Conservation (phyloP, 1,284 basidiomycete genomes). For the Rhodotorula sp. region DNA sequence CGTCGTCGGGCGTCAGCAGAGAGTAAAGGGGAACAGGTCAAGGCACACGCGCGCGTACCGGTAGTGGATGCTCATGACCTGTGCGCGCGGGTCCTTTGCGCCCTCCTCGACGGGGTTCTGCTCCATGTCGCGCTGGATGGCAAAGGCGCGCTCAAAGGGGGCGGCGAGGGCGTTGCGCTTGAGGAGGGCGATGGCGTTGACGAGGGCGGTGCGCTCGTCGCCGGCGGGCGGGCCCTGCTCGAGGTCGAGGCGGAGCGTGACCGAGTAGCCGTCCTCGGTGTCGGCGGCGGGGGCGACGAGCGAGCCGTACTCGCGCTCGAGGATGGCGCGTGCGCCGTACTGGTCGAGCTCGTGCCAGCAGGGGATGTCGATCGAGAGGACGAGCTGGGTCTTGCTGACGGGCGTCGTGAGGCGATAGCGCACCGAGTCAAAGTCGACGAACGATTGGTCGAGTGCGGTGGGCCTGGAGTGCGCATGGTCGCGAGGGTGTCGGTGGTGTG, state of each 20-base stretch:
- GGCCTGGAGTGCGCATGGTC: slow-evolving; percentile 61
- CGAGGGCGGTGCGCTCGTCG: slow-evolving; percentile 78
- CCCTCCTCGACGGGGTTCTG: slow-evolving; percentile 58
- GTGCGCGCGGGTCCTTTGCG: slow-evolving; percentile 60
- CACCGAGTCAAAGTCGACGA: slow-evolving; percentile 97
- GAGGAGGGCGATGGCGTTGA: slow-evolving; percentile 79
- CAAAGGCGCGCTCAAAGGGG: slow-evolving; percentile 89
- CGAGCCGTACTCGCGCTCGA: slow-evolving; percentile 80
- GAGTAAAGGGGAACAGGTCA: neutral
- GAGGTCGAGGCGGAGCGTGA: slow-evolving; percentile 83
- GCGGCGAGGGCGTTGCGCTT: slow-evolving; percentile 95
- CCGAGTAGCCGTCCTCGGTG: slow-evolving; percentile 81
- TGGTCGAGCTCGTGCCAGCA: slow-evolving; percentile 91
- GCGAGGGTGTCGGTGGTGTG: neutral
- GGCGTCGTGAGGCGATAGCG: slow-evolving; percentile 89
- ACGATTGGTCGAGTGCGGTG: slow-evolving; percentile 85
- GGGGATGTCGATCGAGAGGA: slow-evolving; percentile 93
- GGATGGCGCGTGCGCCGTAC: slow-evolving; percentile 80
- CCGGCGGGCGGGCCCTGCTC: slow-evolving; percentile 70
- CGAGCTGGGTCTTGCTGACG: slow-evolving; percentile 67
- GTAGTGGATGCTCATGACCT: slow-evolving; percentile 91
- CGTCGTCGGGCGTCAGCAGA: slow-evolving; percentile 53
- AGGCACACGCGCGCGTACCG: slow-evolving; percentile 51
- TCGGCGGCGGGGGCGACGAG: slow-evolving; percentile 55
- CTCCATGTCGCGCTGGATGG: slow-evolving; percentile 82